phyloP scores from a whole-genome alignment of 805 yeast species.

The Saturnispora sanitii region DNA sequence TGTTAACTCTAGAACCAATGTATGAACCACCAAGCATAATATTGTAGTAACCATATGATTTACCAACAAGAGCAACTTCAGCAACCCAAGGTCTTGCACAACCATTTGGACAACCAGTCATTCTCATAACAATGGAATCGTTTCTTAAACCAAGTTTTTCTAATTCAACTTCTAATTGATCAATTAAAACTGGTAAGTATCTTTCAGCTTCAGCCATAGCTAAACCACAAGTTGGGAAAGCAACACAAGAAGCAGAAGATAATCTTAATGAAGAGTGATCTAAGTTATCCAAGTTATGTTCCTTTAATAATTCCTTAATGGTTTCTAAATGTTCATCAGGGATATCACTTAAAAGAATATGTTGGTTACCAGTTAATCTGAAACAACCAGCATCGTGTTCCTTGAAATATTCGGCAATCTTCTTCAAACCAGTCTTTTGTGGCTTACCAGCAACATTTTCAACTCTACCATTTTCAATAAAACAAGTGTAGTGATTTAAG shows the following conservation, averaged over 20 bases:
- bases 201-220: constrained; percentile 99
- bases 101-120: constrained; percentile 99
- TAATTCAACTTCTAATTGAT: constrained; percentile 74
- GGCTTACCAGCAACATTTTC: constrained; percentile 87
- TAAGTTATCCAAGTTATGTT: constrained; percentile 77
- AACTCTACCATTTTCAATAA: constrained; percentile 93
- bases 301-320: constrained; percentile 53
- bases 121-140: constrained; percentile 91
- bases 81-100: constrained; percentile 99
- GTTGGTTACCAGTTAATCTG: constrained; percentile 94
- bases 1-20: constrained; percentile 86
- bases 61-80: constrained; percentile 91
- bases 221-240: constrained; percentile 96
- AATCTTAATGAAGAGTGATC: constrained; percentile 67
- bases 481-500: constrained; percentile 82
- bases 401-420: constrained; percentile 61
- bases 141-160: constrained; percentile 91
- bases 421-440: constrained; percentile 77
- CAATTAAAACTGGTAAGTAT: constrained; percentile 70
- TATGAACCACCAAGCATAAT: constrained; percentile 94
- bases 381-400: constrained; percentile 66
- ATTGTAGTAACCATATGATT: constrained; percentile 88
- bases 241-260: constrained; percentile 94
- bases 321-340: constrained; percentile 55
- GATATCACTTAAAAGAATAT: constrained; percentile 65